A percentile compares a stretch with the other conserved stretches of the same genome.
Conservation (phyloP, 2,329 filamentous ascomycete species). For the Scytalidium sp. region DNA sequence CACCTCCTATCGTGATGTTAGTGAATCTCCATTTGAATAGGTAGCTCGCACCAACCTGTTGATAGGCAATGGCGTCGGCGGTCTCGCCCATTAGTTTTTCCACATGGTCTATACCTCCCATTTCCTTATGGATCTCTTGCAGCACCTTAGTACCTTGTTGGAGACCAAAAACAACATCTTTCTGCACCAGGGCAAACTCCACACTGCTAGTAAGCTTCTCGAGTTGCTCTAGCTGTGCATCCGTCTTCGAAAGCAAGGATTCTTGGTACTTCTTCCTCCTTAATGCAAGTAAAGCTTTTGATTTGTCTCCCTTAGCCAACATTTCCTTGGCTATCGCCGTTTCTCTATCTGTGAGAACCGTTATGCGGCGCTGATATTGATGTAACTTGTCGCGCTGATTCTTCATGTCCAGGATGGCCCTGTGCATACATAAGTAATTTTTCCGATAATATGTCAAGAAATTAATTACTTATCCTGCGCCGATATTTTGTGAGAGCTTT, state of each 20-base stretch:
- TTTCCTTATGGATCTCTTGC: conserved; percentile 88
- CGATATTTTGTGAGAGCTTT: conserved; percentile 63
- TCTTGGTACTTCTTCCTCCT: conserved; percentile 97
- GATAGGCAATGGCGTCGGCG: conserved; percentile 87
- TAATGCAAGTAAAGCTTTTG: conserved; percentile 79
- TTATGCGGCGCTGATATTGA: conserved; percentile 91
- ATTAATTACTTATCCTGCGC: conserved; percentile 78
- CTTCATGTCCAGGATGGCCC: conserved; percentile 96
- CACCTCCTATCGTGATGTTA: conserved; percentile 64
- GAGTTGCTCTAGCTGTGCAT: conserved; percentile 89
- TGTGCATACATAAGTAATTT: conserved; percentile 32
- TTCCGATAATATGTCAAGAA: background rate
- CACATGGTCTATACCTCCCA: conserved; percentile 90
- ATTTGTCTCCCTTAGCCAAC: conserved; percentile 75
- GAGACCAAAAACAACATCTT: conserved; percentile 89
- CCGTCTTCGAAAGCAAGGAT: conserved; percentile 81
- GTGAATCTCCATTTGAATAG: background rate
- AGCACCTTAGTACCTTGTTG: conserved; percentile 89
- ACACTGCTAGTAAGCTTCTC: conserved; percentile 86
- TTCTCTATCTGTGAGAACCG: conserved; percentile 80
- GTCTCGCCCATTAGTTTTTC: conserved; percentile 94
- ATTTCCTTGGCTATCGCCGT: conserved; percentile 83
- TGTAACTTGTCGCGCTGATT: conserved; percentile 95
- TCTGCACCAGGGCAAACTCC: conserved; percentile 95
- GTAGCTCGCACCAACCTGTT: conserved; percentile 58